Evolutionary conservation across 371 early-diverging fungal genomes (phyloP).

Genomic region (Funneliformis caledonium): DNA sequence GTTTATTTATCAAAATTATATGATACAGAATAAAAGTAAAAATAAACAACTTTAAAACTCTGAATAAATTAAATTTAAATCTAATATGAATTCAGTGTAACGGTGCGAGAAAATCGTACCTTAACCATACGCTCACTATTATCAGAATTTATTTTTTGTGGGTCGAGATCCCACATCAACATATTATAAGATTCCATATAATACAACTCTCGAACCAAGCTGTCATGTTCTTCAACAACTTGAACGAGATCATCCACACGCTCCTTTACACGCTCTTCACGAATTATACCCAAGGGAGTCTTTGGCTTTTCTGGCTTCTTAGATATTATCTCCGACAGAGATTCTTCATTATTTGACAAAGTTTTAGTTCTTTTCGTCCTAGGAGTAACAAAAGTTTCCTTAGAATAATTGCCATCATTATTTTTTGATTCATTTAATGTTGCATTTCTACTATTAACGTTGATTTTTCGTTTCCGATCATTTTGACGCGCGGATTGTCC

Average conservation of each 20-base stretch:
- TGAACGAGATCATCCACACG: conserved; percentile 13
- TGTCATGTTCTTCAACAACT: conserved; percentile 38
- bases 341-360: conserved; percentile 15
- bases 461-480: conserved; percentile 18
- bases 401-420: background rate
- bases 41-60: background rate
- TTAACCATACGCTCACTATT: conserved; percentile 36
- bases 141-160: conserved; percentile 32
- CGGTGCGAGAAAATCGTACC: conserved; percentile 31
- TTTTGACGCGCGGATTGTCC: background rate
- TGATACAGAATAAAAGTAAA: background rate
- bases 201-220: conserved; percentile 34
- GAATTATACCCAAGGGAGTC: conserved; percentile 24
- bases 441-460: background rate
- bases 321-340: background rate
- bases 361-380: conserved; percentile 29
- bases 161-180: conserved; percentile 32
- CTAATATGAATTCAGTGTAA: conserved; percentile 1
- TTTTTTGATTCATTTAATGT: background rate
- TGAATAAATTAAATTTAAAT: conserved; percentile 6
- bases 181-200: conserved; percentile 36
- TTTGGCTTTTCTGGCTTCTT: background rate
- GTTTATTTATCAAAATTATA: background rate
- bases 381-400: conserved; percentile 4
- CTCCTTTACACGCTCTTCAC: conserved; percentile 24